Base-by-base conservation (phyloP, 78 protist genomes). In the Pigoraptor vietnamica region DNA sequence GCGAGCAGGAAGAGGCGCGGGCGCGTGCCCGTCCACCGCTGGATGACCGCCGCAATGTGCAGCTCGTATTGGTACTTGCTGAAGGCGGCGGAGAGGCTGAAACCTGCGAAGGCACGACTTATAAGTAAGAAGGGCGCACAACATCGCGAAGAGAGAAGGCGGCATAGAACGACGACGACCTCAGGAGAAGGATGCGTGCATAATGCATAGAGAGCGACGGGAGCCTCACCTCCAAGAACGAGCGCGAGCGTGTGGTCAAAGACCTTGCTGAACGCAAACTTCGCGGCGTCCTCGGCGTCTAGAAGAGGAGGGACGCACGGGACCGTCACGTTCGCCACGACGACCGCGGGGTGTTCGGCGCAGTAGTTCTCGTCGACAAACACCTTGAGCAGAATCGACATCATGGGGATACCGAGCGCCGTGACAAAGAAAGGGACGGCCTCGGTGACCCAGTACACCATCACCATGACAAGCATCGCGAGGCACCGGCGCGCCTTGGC, bases 161-260 rank as follows among this genome's bases (percentile, higher is more conserved):
- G 56, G 2, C 56, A 40, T n/a, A n/a, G n/a, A n/a, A n/a, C n/a
- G n/a, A n/a, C n/a, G n/a, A n/a, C n/a, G n/a, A n/a, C n/a, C n/a
- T n/a, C n/a, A n/a, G n/a, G n/a, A n/a, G n/a, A n/a, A n/a, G n/a
- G n/a, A n/a, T n/a, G n/a, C n/a, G n/a, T n/a, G n/a, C n/a, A n/a
- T n/a, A n/a, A n/a, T n/a, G n/a, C n/a, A n/a, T n/a, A n/a, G n/a
- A n/a, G n/a, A n/a, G n/a, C n/a, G n/a, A n/a, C 84, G 34, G 35
- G 10, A 25, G 32, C 9, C 84, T 79, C 32, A 79, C 90, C 90
- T 9, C 90, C 90, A 32, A 89, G 39, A 36, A 89, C 89, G n/a
- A 83, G 86, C 24, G 40, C 88, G 29, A 81, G 19, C 36, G 79
- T 39, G 25, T 82, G 93, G n/a, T 91, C 89, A 89, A 89, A 89